Base-by-base conservation (phyloP, 441 rosid genomes). In the Breynia disticha region DNA sequence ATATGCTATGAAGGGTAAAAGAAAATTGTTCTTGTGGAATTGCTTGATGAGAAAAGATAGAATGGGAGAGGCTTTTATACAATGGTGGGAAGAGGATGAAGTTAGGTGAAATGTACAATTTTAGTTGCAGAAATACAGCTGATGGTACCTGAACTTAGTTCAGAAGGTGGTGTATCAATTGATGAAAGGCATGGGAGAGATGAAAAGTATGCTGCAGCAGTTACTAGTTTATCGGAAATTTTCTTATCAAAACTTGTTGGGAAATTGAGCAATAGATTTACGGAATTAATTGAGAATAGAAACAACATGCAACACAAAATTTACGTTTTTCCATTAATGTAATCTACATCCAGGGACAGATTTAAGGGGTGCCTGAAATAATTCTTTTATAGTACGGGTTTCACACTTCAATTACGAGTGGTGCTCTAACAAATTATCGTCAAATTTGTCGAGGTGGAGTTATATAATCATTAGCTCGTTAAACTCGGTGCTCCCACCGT, bases 201-300 rank as follows among this genome's bases (percentile, higher is more conserved):
- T 55, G 60, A 60, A 57, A 59, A 50, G 44, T 54, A 56, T 65
- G 63, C 49, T 63, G 69, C 59, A 66, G 38, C 64, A 72, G 56
- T 81, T 67, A 77, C 71, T 64, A 60, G 75, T 56, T 82, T 82
- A 85, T 83, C 77, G 80, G 64, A 13, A 67, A 69, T 64, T 49
- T 57, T n/a, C n/a, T n/a, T n/a, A n/a, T n/a, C n/a, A n/a, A n/a
- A n/a, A n/a, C n/a, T n/a, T n/a, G n/a, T n/a, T n/a, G n/a, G 65
- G 22, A 21, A n/a, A 10, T 5, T 16, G 8, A 38, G 4, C 1
- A 24, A 24, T n/a, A 7, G 8, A n/a, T 46, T 5, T 37, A 37
- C n/a, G n/a, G n/a, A n/a, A n/a, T n/a, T n/a, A n/a, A n/a, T n/a
- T n/a, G n/a, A n/a, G n/a, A n/a, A n/a, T n/a, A n/a, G n/a, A n/a